Evolutionary conservation across 768 basidiomycete genomes (phyloP).

Genomic region (Russula dissimulans): DNA sequence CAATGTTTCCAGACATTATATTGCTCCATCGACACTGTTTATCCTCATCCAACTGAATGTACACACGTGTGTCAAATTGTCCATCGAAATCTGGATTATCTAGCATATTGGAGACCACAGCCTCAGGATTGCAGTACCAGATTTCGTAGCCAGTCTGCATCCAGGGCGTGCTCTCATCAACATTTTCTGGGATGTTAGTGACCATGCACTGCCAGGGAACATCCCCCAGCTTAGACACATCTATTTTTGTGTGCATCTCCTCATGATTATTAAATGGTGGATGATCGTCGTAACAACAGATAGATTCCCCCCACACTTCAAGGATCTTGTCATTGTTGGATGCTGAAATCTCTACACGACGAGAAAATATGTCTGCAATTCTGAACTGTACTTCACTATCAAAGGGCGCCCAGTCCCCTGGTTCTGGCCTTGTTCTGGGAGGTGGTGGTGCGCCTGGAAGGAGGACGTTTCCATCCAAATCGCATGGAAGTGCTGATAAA

Average conservation of each 20-base stretch:
- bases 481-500: neutral
- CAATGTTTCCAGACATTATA: neutral
- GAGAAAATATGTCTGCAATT: conserved; percentile 22
- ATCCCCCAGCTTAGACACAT: neutral
- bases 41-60: neutral
- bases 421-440: neutral
- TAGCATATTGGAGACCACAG: neutral
- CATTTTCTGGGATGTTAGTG: no score
- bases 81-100: neutral
- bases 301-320: neutral
- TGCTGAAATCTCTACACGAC: neutral
- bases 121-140: neutral
- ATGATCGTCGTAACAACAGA: no score
- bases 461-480: neutral
- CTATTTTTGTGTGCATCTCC: neutral
- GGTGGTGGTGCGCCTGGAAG: neutral
- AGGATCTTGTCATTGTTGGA: neutral
- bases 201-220: neutral
- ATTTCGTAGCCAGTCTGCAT: neutral
- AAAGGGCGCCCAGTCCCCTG: conserved; percentile 21
- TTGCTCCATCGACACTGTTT: neutral
- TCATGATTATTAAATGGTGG: neutral
- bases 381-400: conserved; percentile 19
- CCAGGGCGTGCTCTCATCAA: neutral
- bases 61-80: neutral